phyloP scores from a whole-genome alignment of 2,329 filamentous ascomycete genomes.

The Pseudogymnoascus destructans region DNA sequence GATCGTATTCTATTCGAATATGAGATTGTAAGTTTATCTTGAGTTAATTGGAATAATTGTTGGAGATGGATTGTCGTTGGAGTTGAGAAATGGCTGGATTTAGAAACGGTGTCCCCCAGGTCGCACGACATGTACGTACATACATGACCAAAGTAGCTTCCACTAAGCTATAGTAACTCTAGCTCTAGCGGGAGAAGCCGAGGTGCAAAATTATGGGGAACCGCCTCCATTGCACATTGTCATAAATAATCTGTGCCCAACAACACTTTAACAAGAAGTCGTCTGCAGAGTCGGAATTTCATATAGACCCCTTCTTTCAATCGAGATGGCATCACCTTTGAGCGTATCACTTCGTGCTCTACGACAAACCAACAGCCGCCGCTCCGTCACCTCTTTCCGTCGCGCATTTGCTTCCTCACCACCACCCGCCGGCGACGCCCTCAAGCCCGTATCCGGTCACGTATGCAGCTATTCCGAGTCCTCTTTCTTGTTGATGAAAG shows the following conservation, averaged over 20 bases:
- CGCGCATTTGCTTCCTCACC: not conserved
- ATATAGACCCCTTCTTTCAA: not conserved
- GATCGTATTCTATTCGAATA: not conserved
- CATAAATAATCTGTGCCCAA: not conserved
- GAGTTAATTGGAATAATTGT: not conserved
- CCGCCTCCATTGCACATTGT: not conserved
- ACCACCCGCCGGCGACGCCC: not conserved
- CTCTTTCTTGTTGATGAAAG: not conserved
- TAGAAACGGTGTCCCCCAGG: conserved; percentile 8
- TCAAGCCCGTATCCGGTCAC: conserved; percentile 12
- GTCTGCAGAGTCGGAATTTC: not conserved
- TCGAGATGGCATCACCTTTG: not conserved
- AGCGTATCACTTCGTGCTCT: not conserved
- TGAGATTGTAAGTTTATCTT: not conserved
- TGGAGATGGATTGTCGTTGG: conserved; percentile 5
- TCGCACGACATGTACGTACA: conserved; percentile 1
- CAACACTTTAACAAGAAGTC: not conserved
- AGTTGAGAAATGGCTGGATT: not conserved
- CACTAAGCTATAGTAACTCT: conserved; percentile 1
- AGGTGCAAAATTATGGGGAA: not conserved
- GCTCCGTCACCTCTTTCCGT: not conserved
- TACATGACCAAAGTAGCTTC: not conserved
- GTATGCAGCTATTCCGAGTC: conserved; percentile 2
- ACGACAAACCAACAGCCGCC: not conserved
- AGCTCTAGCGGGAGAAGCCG: conserved; percentile 6